Evolutionary conservation across 371 early-diverging fungal species (phyloP), one percentile per base, ranked within the genome.

Genomic region (Lichtheimia ornata): DNA sequence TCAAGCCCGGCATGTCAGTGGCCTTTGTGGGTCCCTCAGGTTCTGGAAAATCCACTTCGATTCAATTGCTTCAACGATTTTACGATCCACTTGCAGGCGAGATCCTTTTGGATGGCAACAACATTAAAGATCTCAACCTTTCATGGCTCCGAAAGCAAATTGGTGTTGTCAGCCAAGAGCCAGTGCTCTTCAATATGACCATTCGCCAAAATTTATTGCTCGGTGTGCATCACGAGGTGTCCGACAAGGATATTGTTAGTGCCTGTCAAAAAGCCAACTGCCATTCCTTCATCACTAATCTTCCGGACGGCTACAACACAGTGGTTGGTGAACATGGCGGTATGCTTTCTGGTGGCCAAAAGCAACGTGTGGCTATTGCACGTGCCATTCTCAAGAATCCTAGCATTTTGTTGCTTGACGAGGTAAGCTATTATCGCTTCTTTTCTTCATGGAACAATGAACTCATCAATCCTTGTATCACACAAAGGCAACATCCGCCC

Each of bases 341-440:
- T 41, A 67, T 84, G 71, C 73, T 96, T 51, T 89, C 90, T 56
- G 96, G 96, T 47, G 96, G 96, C 53, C 86, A 87, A 56, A 84
- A 85, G 59, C 85, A 85, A 50, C 79, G 84, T 49, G 80, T 84
- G 53, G 89, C 86, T 43, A 86, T 91, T 66, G 92, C 94, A 17
- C 83, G 94, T 52, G 91, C 94, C 25, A 70, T 95, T 53, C 76
- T 97, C 58, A 85, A 85, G 68, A 77, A 90, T 53, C 87, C 89
- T 15, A 59, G 60, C 22, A 79, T 88, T 17, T 70, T 90, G 30
- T 69, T 86, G 35, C 58, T 86, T 25, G 87, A 86, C 62, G 87
- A 85, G 20, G 61, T 61, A 54, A 24, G 43, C n/a, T 7, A 53
- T 62, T 3, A 9, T 35, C 30, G 7, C 14, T 22, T 15, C 4